Evolutionary conservation across 2,329 filamentous ascomycete genomes (phyloP).

Genomic region (Thelonectria discophora): DNA sequence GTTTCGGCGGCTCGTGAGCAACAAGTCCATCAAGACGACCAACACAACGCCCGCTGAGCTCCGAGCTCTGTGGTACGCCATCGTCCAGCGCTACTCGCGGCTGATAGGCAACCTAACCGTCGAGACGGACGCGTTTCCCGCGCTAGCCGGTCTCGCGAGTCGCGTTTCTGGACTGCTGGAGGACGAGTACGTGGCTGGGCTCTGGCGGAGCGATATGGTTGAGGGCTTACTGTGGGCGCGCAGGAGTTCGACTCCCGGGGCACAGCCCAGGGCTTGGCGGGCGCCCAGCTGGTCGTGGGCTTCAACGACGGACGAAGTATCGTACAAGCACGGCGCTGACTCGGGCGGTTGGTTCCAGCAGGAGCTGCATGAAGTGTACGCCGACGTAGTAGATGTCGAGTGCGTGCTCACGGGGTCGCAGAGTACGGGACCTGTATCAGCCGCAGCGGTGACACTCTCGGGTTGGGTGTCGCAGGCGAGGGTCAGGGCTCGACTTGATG

Average conservation of each 20-base stretch:
- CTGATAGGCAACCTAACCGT: conserved; percentile 26
- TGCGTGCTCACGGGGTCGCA: neutral
- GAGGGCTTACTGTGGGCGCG: conserved; percentile 22
- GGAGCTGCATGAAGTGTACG: conserved; percentile 11
- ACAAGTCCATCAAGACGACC: conserved; percentile 22
- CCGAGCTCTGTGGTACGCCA: conserved; percentile 22
- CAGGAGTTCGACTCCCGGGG: neutral
- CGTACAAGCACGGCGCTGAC: conserved; percentile 11
- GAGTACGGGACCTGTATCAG: conserved; percentile 6
- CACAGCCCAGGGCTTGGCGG: conserved; percentile 7
- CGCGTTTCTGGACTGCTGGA: conserved; percentile 19
- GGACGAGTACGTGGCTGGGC: conserved; percentile 18
- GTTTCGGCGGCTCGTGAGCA: conserved; percentile 19
- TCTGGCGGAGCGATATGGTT: conserved; percentile 19
- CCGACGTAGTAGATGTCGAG: conserved; percentile 3
- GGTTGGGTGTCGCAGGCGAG: conserved; percentile 8
- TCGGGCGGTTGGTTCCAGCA: neutral
- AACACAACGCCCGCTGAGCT: conserved; percentile 20
- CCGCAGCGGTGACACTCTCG: conserved; percentile 15
- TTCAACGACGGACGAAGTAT: conserved; percentile 13
- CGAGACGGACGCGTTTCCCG: conserved; percentile 25
- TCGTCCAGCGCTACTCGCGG: conserved; percentile 19
- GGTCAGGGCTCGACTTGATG: neutral
- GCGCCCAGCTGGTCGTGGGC: conserved; percentile 30
- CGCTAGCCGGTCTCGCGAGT: conserved; percentile 23